Evolutionary conservation across 768 basidiomycete genomes (phyloP).

Genomic region (Daedaleopsis nitida): DNA sequence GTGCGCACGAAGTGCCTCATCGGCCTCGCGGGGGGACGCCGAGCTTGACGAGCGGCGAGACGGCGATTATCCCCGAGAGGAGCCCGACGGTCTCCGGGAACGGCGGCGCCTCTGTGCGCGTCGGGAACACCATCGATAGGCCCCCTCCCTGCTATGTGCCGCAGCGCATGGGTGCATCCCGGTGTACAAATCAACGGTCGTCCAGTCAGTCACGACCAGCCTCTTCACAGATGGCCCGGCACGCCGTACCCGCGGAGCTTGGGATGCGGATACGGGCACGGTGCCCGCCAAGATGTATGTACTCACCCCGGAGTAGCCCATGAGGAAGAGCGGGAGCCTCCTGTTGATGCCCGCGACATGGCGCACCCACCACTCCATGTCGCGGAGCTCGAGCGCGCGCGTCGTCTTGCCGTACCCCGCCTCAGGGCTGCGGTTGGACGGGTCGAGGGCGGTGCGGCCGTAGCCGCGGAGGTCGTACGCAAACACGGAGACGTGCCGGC

Average conservation of each 20-base stretch:
- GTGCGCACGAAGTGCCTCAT: background rate
- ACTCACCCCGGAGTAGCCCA: slow-evolving; percentile 75
- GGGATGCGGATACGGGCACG: too few relatives aligned
- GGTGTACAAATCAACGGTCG: background rate
- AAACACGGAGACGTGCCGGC: slow-evolving; percentile 60
- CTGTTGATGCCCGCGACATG: slow-evolving; percentile 46
- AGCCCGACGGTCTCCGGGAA: slow-evolving; percentile 36
- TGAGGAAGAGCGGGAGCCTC: slow-evolving; percentile 59
- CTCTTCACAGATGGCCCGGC: too few relatives aligned
- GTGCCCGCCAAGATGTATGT: too few relatives aligned
- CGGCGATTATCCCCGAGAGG: slow-evolving; percentile 63
- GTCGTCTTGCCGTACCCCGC: slow-evolving; percentile 66
- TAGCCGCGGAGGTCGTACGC: slow-evolving; percentile 78
- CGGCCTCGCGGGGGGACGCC: slow-evolving; percentile 43
- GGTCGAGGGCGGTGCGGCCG: slow-evolving; percentile 68
- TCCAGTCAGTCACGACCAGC: too few relatives aligned
- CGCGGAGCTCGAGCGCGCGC: slow-evolving; percentile 58
- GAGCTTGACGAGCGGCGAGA: slow-evolving; percentile 65
- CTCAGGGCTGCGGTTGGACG: slow-evolving; percentile 49
- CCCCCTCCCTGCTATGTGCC: slow-evolving; percentile 57
- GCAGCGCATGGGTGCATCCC: too few relatives aligned
- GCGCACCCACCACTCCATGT: slow-evolving; percentile 66
- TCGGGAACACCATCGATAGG: slow-evolving; percentile 58
- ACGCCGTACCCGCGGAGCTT: too few relatives aligned
- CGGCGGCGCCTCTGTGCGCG: slow-evolving; percentile 36